Evolutionary conservation across 140 eudicot genomes (phyloP), one percentile per base, ranked within the genome.

Genomic region (Senecio squalidus): DNA sequence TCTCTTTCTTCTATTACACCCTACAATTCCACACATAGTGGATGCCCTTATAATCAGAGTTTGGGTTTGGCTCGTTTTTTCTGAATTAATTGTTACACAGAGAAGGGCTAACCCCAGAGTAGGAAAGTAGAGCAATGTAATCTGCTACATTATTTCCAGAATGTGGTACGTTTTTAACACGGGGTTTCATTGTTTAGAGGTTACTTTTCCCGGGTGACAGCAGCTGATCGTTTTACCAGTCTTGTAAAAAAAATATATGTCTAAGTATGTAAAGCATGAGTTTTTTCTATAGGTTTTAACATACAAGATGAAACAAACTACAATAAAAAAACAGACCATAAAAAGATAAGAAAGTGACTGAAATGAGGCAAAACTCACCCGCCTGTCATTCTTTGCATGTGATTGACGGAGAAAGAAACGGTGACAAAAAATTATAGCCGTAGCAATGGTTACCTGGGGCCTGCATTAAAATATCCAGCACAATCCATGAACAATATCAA

Each of bases 401-500:
- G 99, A 93, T 64, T 93, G 99, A 15, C 95, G 95, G 33, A 88
- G 95, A 66, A 88, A 93, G 83, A 87, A 93, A 53, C 99, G 99
- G 62, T 93, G 99, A 68, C 99, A 88, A 68, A 93, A 93, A n/a
- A 93, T 85, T 20, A 93, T 92, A 52, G 98, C 98, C 1, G 98
- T 92, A 44, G 98, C 98, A 76, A 92, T 92, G 11, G 98, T 92
- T 40, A 86, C 96, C 82, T 92, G 98, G 30, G 98, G 98, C 80
- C 98, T 91, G 94, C 90, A 85, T 14, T 26, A 20, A 43, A 38
- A 41, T 58, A 62, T 67, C 51, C 55, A 60, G 30, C 64, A 56
- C 34, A 58, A 24, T 58, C 43, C 60, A 47, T 5, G 17, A 28
- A 29, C 13, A 48, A 31, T 48, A 48, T 38, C 25, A 34, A 34